A percentile compares a stretch with the other conserved stretches of the same genome.
These are phyloP conservation scores for Cryptosporidium ubiquitum DNA, from an alignment of 169 alveolate species.

Conservation along the genomic window DNA sequence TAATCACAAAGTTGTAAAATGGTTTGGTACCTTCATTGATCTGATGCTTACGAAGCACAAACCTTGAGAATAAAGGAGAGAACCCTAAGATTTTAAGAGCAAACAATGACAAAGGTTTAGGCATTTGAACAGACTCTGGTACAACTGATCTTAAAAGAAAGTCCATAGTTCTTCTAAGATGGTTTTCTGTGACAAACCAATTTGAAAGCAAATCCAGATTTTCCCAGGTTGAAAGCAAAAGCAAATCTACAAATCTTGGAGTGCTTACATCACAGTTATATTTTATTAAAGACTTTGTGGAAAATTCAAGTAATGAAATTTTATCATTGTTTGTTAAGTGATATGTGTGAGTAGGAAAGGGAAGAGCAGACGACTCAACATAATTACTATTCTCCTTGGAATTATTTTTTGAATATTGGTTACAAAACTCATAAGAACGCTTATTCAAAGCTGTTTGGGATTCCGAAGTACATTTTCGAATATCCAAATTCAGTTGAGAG, in stretches of 20 bases:
- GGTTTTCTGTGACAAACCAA: conserved; percentile 16
- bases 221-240: conserved; percentile 10
- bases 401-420: neutral
- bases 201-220: conserved; percentile 1
- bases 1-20: conserved; percentile 16
- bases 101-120: neutral
- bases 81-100: conserved; percentile 16
- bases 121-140: neutral
- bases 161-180: conserved; percentile 13
- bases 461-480: neutral
- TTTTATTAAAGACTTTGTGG: conserved; percentile 17
- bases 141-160: neutral
- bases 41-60: conserved; percentile 30
- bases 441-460: neutral
- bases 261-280: conserved; percentile 44
- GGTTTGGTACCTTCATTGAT: conserved; percentile 42
- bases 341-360: neutral
- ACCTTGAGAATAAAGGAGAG: conserved; percentile 32
- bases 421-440: neutral
- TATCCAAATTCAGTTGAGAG: neutral
- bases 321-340: neutral
- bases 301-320: conserved; percentile 32
- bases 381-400: neutral
- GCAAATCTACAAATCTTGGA: conserved; percentile 54
- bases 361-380: neutral